phyloP scores from a whole-genome alignment of 257 asterid species.

The Solanum medicagineum region DNA sequence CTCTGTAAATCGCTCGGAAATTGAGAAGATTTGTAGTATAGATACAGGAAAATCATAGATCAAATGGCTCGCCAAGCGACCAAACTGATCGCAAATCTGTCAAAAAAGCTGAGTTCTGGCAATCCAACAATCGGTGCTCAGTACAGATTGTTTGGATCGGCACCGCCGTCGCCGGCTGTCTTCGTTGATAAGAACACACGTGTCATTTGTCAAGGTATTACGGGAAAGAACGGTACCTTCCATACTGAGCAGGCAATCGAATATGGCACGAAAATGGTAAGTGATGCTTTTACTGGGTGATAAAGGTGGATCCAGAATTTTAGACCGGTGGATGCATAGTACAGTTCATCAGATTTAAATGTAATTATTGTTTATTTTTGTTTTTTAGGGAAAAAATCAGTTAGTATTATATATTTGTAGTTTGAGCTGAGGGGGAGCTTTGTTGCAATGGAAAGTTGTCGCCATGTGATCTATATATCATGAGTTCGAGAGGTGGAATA shows the following conservation, averaged over 20 bases:
- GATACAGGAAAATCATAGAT: background rate
- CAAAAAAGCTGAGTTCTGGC: conserved; percentile 26
- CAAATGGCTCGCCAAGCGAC: conserved; percentile 68
- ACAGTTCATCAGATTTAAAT: background rate
- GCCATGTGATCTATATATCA: background rate
- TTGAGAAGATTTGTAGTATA: background rate
- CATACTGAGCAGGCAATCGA: conserved; percentile 96
- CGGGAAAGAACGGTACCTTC: conserved; percentile 90
- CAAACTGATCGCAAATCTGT: conserved; percentile 43
- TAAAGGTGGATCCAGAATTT: background rate
- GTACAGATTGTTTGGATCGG: conserved; percentile 63
- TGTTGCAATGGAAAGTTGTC: background rate
- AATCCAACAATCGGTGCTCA: conserved; percentile 17
- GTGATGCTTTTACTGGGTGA: background rate
- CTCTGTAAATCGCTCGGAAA: background rate
- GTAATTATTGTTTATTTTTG: background rate
- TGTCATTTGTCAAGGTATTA: conserved; percentile 91
- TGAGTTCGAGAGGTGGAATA: background rate
- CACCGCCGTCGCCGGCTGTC: conserved; percentile 78
- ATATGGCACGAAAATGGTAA: conserved; percentile 91
- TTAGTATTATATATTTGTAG: background rate
- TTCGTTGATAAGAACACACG: conserved; percentile 96
- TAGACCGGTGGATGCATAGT: background rate
- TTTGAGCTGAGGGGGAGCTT: background rate
- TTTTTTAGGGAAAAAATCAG: background rate